Evolutionary conservation across 306 rosid genomes (phyloP), one percentile per base, ranked within the genome.

Genomic region (Lathyrus tuberosus): DNA sequence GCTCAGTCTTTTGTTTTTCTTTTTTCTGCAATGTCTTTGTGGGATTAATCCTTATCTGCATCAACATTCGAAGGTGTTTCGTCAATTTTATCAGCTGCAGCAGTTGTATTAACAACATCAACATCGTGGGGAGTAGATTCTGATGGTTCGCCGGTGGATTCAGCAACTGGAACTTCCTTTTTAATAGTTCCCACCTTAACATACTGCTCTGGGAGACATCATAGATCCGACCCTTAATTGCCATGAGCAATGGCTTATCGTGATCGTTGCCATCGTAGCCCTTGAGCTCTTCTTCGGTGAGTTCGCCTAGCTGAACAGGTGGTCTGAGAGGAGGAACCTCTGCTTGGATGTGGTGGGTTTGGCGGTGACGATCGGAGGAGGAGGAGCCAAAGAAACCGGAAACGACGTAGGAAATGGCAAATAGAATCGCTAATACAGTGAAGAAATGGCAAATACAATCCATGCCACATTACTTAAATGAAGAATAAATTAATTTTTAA

Each of bases 171-270:
- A 65, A 74, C 81, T 5, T 78, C 13, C 31, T 31, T 72, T 83
- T 77, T 79, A 24, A 94, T 43, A 7, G 97, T 85, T 75, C 99
- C 99, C 40, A 91, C 97, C 89, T 86, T 91, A 0, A 65, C 87
- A 69, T 94, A 94, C 91, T 88, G 99, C 99, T 80, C 65, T 83
- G 96, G 5, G 99, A 84, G n/a, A 94, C 96, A 76, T 95, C 99
- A 70, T 91, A 95, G 92, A 95, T 95, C 96, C 91, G 97, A 40
- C 85, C 81, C 87, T 95, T 95, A 86, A 95, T 84, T 41, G 96
- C 99, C 96, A 94, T 94, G 51, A 94, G 97, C 75, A 94, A 70
- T 42, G 99, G 96, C 73, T 91, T 91, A n/a, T 73, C 35, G 17
- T 84, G 31, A 79, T 94, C 96, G 57, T 86, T 4, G 62, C 99